Base-by-base conservation (phyloP, 2,329 filamentous ascomycete species). In the Xylogone sp. region DNA sequence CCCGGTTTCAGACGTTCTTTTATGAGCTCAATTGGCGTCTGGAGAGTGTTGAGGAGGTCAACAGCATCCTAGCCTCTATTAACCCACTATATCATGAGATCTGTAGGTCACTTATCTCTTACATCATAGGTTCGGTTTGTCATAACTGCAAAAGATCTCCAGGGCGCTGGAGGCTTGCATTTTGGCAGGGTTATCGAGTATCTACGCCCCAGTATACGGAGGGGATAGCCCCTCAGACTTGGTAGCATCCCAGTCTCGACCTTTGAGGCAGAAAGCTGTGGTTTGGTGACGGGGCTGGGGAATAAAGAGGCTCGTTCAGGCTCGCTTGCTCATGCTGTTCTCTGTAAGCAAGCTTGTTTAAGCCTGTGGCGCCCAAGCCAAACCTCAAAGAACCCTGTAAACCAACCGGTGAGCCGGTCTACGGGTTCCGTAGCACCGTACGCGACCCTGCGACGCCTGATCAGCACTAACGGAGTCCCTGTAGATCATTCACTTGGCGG, bases 21-120 rank as follows among this genome's bases (percentile, higher is more conserved):
- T 18, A 97, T 81, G 48, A 90, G 80, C 46, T 87, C 82, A 66
- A 87, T 93, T 48, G 96, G 95, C 42, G 88, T 90, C 69, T 99
- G 94, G 47, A 97, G 83, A 43, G 89, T 87, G 70, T 97, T 97
- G 65, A 97, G 81, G 39, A 88, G 83, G 59, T 84, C 76, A 56
- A 97, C 84, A 45, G 93, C 94, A 68, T 94, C 90, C 90, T 96
- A 59, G 8, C 4, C 5, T 39, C n/a, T 39, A n/a, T 24, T 13
- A 43, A n/a, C 27, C 31, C 39, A 48, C 12, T 18, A 21, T 21
- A 18, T n/a, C 18, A 5, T 29, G 18, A 45, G n/a, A 22, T 13
- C 10, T n/a, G 10, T 21, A 6, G 20, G 3, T 27, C 24, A 24
- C 13, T 13, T 10, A 9, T 22, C 43, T 22, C 43, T n/a, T 24